Percentiles rank a stretch among this genome's conserved stretches.
Evolutionary conservation across 495 filamentous ascomycete genomes (phyloP).

Genomic region (Pyrenula massariospora): DNA sequence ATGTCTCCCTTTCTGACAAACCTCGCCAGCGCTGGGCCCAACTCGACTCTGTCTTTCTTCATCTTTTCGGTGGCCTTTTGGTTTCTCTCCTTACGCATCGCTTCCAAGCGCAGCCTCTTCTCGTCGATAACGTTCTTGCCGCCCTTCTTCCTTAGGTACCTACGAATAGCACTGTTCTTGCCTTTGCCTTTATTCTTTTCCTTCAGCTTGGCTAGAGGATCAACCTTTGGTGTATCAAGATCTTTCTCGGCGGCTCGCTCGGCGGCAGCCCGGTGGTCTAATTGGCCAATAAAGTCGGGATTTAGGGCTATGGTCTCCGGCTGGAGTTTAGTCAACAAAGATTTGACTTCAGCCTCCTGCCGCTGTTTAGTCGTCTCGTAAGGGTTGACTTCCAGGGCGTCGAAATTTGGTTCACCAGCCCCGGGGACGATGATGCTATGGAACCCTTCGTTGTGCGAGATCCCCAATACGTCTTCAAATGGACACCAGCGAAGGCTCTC

Average conservation of each 20-base stretch:
- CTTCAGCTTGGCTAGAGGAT: constrained; percentile 55
- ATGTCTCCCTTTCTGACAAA: constrained; percentile 47
- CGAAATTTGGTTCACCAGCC: constrained; percentile 92
- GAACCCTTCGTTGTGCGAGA: constrained; percentile 78
- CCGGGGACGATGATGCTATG: constrained; percentile 82
- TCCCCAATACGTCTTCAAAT: constrained; percentile 82
- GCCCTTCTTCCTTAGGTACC: constrained; percentile 81
- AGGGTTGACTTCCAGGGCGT: constrained; percentile 88
- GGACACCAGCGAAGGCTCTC: constrained; percentile 86
- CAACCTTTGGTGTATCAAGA: constrained; percentile 59
- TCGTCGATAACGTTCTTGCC: constrained; percentile 89
- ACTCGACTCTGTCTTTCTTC: constrained; percentile 44
- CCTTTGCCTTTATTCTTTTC: constrained; percentile 64
- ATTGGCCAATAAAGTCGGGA: constrained; percentile 75
- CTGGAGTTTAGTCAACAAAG: constrained; percentile 81
- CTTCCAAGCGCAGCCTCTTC: constrained; percentile 56
- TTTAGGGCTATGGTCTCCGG: constrained; percentile 96
- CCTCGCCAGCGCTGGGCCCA: constrained; percentile 60
- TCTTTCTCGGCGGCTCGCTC: constrained; percentile 63
- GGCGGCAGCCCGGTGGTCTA: constrained; percentile 66
- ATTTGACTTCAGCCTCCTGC: constrained; percentile 83
- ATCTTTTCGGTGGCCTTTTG: constrained; percentile 52
- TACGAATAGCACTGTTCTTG: constrained; percentile 81
- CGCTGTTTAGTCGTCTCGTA: constrained; percentile 90
- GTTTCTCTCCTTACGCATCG: constrained; percentile 50